Base-by-base conservation (phyloP, 805 yeast genomes). In the Ogataea parapolymorpha region DNA sequence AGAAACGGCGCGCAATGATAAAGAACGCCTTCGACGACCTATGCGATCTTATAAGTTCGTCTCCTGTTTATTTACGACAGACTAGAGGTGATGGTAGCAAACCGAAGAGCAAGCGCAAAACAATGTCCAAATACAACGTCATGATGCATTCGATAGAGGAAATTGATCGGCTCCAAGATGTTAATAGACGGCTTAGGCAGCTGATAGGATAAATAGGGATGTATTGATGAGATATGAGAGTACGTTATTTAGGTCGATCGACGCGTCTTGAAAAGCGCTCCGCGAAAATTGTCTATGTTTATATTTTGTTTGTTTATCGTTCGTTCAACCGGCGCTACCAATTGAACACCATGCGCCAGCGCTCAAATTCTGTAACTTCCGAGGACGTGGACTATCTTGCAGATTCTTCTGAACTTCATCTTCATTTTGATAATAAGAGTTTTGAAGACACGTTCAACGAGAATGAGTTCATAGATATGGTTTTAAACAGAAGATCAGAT, bases 21-120 rank as follows among this genome's bases (percentile, higher is more conserved):
- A 65, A 65, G 41, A 51, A 48, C 12, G 65, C 72, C 3, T 68
- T 63, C 44, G 70, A 68, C 34, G 49, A 58, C 12, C 52, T 68
- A 14, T 59, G 64, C 34, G 51, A 47, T 16, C 53, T 60, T 14
- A 56, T 61, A 3, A 48, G 42, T n/a, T 12, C 37, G 37, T 34
- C 55, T 24, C 45, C 50, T 6, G 32, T 39, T 10, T 46, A 45
- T 24, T 32, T 26, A 12, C 44, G 42, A n/a, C 37, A 35, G 11
- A 6, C 36, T 31, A 37, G 32, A 17, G 23, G 24, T 12, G 26
- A 43, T 9, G 44, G 38, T 5, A 26, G 43, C 22, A 50, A 29
- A n/a, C 17, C 20, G n/a, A 29, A 39, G 28, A 42, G 50, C 41
- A 57, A 41, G 40, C 53, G 54, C 32, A 59, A 59, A 14, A 50